phyloP scores from a whole-genome alignment of 305 asterid species.

The Caryopteris hybrid region DNA sequence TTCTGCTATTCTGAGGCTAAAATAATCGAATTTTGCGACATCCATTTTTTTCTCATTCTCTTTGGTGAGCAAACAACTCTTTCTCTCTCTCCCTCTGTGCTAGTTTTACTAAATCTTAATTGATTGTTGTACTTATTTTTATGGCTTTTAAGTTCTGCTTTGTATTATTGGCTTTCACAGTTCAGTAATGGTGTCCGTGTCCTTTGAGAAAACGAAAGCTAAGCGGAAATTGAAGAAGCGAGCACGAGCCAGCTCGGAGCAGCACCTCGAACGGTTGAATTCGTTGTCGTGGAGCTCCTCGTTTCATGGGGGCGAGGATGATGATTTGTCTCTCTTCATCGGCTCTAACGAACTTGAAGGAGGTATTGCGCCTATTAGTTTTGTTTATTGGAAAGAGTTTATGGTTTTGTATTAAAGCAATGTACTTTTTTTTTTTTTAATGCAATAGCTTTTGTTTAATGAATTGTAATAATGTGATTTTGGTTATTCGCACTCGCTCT shows the following conservation, averaged over 20 bases:
- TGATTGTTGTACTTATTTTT: neutral
- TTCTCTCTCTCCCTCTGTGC: neutral
- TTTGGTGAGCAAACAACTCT: neutral
- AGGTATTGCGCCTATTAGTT: slow-evolving; percentile 36
- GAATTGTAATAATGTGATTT: neutral
- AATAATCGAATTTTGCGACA: neutral
- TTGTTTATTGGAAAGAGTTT: neutral
- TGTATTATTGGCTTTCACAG: neutral
- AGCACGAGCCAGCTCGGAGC: slow-evolving; percentile 36
- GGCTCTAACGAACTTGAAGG: slow-evolving; percentile 89
- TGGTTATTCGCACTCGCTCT: neutral
- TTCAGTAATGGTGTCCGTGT: slow-evolving; percentile 45
- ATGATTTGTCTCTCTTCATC: slow-evolving; percentile 46
- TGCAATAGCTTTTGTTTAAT: neutral
- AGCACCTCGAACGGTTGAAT: slow-evolving; percentile 43
- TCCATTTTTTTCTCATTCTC: neutral
- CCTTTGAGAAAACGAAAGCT: slow-evolving; percentile 36
- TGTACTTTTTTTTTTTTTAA: neutral
- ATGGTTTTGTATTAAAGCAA: neutral
- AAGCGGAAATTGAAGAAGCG: slow-evolving; percentile 51
- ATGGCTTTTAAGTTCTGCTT: neutral
- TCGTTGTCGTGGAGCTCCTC: slow-evolving; percentile 78
- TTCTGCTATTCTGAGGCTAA: neutral
- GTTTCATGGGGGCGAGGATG: slow-evolving; percentile 32
- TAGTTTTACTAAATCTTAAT: neutral